phyloP scores from a whole-genome alignment of 352 stramenopile genomes.

The Globisporangium perplexum region DNA sequence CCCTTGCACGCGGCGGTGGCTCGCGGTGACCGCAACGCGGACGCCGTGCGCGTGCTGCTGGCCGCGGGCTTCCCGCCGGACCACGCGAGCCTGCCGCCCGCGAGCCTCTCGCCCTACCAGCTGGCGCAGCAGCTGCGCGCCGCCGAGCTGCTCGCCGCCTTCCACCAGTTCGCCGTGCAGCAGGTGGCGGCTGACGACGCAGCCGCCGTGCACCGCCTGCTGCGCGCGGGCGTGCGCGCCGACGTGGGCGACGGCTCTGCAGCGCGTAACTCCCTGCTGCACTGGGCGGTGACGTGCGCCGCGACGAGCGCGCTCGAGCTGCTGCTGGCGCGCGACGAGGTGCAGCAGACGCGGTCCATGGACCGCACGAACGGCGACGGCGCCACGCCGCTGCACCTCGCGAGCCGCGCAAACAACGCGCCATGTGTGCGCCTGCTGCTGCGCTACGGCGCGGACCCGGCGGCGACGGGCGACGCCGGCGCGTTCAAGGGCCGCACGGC shows the following conservation, averaged over 20 bases:
- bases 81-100: constrained; percentile 21
- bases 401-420: constrained; percentile 45
- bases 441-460: constrained; percentile 29
- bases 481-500: constrained; percentile 52
- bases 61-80: constrained; percentile 69
- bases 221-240: constrained; percentile 51
- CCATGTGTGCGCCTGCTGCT: constrained; percentile 56
- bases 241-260: constrained; percentile 45
- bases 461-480: constrained; percentile 34
- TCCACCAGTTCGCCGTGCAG: constrained; percentile 86
- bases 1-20: constrained; percentile 74
- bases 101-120: constrained; percentile 44
- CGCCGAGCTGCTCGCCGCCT: constrained; percentile 66
- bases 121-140: constrained; percentile 55
- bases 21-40: constrained; percentile 68
- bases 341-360: constrained; percentile 30
- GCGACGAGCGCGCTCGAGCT: constrained; percentile 42
- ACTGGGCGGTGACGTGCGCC: constrained; percentile 79
- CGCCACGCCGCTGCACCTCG: constrained; percentile 71
- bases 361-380: constrained; percentile 61
- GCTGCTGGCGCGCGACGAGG: constrained; percentile 35
- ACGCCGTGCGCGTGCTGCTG: constrained; percentile 74
- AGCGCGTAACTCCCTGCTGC: constrained; percentile 58
- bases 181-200: constrained; percentile 69
- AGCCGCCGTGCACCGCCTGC: constrained; percentile 44